A percentile compares a stretch with the other conserved stretches of the same genome.
Conservation (phyloP, 129 eudicot genomes). For the Deinandra increscens region DNA sequence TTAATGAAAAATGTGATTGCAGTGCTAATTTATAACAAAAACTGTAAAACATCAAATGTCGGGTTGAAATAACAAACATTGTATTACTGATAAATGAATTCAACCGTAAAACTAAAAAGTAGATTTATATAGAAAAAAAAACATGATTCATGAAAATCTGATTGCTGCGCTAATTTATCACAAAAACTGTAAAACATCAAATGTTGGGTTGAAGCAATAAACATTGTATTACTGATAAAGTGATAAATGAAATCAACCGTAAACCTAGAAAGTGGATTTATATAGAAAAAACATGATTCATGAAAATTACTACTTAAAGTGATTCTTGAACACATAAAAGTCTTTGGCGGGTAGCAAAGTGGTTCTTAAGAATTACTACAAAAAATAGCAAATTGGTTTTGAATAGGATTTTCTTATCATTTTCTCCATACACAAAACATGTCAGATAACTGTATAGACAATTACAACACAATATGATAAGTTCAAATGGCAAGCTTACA, state of each 20-base stretch:
- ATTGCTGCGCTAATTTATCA: too few relatives aligned
- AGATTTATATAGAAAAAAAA: too few relatives aligned
- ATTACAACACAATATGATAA: conserved; percentile 11
- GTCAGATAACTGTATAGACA: neutral
- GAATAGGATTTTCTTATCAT: neutral
- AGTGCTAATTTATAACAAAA: too few relatives aligned
- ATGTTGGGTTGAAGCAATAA: too few relatives aligned
- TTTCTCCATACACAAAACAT: conserved; percentile 5
- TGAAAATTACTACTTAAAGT: neutral
- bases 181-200: too few relatives aligned
- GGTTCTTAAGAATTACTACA: neutral
- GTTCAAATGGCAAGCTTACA: conserved; percentile 33
- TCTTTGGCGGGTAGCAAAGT: neutral
- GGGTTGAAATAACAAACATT: too few relatives aligned
- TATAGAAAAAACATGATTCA: neutral
- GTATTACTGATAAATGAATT: too few relatives aligned
- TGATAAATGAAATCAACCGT: conserved; percentile 17
- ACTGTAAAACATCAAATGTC: neutral
- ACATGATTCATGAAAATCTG: too few relatives aligned
- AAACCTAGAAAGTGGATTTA: neutral
- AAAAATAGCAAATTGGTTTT: neutral
- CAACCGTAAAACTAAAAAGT: too few relatives aligned
- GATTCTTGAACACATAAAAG: neutral
- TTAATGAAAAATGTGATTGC: neutral
- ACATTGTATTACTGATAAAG: too few relatives aligned